Evolutionary conservation across 371 early-diverging fungal species (phyloP).

Genomic region (Apophysomyces variabilis): DNA sequence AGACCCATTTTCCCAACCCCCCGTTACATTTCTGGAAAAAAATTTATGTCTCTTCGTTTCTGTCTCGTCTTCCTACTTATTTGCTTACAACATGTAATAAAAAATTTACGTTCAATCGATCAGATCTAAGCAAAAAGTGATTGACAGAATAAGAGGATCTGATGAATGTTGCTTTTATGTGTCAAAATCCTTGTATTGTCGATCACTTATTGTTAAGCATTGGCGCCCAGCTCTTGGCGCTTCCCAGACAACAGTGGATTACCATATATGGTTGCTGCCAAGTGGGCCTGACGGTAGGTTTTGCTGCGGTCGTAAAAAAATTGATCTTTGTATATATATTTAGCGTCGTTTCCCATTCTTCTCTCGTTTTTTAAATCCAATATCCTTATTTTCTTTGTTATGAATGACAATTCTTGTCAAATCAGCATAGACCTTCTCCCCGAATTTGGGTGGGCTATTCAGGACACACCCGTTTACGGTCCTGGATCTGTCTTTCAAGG

Average conservation of each 20-base stretch:
- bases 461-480: slow-evolving; percentile 42
- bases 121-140: too few relatives aligned
- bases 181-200: neutral
- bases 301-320: neutral
- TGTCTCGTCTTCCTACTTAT: too few relatives aligned
- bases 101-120: too few relatives aligned
- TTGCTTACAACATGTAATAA: too few relatives aligned
- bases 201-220: neutral
- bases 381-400: neutral
- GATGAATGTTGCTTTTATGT: too few relatives aligned
- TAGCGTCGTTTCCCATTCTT: neutral
- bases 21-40: too few relatives aligned
- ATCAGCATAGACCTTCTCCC: slow-evolving; percentile 43
- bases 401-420: neutral
- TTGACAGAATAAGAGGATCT: too few relatives aligned
- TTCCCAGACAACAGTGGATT: neutral
- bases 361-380: neutral
- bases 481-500: slow-evolving; percentile 52
- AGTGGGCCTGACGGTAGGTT: neutral
- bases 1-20: too few relatives aligned
- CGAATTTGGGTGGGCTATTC: slow-evolving; percentile 45
- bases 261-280: slow-evolving; percentile 6
- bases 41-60: too few relatives aligned
- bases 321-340: neutral
- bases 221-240: slow-evolving; percentile 6